Evolutionary conservation across 2,329 filamentous ascomycete species (phyloP), one percentile per base, ranked within the genome.

Genomic region (Parascedosporium putredinis): DNA sequence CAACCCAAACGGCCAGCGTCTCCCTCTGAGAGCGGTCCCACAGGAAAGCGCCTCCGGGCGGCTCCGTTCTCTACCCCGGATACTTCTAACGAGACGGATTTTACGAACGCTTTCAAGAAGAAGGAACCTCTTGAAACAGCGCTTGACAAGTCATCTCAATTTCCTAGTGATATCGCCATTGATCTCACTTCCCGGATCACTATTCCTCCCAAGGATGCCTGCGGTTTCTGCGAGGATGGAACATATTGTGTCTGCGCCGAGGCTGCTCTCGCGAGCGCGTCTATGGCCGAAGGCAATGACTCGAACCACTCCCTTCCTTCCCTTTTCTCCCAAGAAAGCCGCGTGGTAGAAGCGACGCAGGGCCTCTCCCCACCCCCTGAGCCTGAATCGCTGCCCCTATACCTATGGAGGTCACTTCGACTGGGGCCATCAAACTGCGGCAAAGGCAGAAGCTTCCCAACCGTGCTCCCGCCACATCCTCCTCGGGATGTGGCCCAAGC

Each of bases 161-260:
- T 47, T 2, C 38, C 36, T 7, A 33, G 16, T 27, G n/a, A 49
- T 18, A 25, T 42, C n/a, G 18, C 62, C 36, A 60, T 34, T 20
- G 49, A 50, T n/a, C 23, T 44, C 10, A 34, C 24, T 22, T 23
- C 49, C 14, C 45, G 45, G n/a, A 52, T 53, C 6, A 52, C 59
- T 16, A 64, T 75, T 38, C 67, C 71, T 9, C 71, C 76, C 4
- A 75, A 79, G 54, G 86, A 91, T 57, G 76, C 79, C 18, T 93
- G 87, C 62, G 87, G 87, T 5, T 93, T 93, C 67, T 93, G 87
- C 65, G 79, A 83, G 54, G 85, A 90, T 52, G 86, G 85, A 4
- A 89, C 84, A 1, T 87, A 87, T 57, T 93, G 87, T 60, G 81
- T 89, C 55, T 93, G 87, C 64, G 86, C 86, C 22, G 86, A 90